phyloP scores from a whole-genome alignment of 2,329 filamentous ascomycete species.

The Xylaria sp. region DNA sequence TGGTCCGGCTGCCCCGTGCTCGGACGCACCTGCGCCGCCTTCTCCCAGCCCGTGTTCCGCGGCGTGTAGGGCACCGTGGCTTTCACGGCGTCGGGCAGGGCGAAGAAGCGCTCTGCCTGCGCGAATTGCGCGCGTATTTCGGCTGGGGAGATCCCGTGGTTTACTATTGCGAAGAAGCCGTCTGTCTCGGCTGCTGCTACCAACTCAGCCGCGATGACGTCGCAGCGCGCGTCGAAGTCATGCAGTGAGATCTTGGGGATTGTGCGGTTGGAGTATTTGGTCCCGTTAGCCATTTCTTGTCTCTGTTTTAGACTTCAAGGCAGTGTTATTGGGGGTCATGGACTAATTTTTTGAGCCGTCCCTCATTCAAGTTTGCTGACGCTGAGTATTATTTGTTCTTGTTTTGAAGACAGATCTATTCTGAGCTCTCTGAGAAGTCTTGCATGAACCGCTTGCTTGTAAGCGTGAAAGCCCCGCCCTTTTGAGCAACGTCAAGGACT shows the following conservation, averaged over 20 bases:
- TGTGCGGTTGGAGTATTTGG: constrained; percentile 55
- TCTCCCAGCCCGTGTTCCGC: constrained; percentile 71
- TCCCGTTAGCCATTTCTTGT: constrained; percentile 44
- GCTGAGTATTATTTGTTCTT: neutral
- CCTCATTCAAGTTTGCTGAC: neutral
- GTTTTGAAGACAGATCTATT: neutral
- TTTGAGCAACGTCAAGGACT: no score
- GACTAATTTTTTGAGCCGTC: neutral
- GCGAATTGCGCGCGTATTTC: constrained; percentile 65
- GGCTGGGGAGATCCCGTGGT: constrained; percentile 63
- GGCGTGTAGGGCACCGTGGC: constrained; percentile 64
- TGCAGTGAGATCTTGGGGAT: constrained; percentile 65
- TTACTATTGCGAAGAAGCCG: constrained; percentile 68
- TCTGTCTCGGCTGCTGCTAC: constrained; percentile 66
- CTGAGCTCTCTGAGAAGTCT: no score
- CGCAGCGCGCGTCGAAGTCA: constrained; percentile 63
- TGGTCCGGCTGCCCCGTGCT: constrained; percentile 68
- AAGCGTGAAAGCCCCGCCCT: no score
- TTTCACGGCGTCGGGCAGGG: constrained; percentile 63
- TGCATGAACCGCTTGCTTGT: no score
- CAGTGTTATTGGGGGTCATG: neutral
- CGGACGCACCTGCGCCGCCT: constrained; percentile 66
- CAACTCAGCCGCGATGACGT: constrained; percentile 64
- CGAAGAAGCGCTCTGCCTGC: constrained; percentile 64
- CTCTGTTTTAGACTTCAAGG: constrained; percentile 22